Base-by-base conservation (phyloP, 768 basidiomycete species). In the Chiua virens region DNA sequence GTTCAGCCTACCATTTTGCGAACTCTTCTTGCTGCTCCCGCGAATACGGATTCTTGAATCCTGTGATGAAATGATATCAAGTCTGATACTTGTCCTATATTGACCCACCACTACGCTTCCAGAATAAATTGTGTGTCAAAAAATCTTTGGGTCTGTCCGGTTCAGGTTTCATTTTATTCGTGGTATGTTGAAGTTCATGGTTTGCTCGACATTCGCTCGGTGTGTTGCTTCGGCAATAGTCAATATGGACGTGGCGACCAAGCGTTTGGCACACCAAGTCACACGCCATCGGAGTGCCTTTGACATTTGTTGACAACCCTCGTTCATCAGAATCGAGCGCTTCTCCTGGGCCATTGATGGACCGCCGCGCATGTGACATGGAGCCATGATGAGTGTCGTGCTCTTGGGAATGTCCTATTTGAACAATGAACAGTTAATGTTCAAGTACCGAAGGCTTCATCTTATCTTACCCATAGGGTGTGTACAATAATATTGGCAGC, bases 351-450 rank as follows among this genome's bases (percentile, higher is more conserved):
- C 75, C 76, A 41, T 83, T 79, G 9, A 85, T 58, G 1, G 77
- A 63, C 84, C 84, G 85, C 21, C 70, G 70, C 1, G 77, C 78
- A 45, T 68, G 72, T 3, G 80, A 76, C 81, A 84, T 83, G 10
- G 79, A 82, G 14, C 83, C 84, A 50, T 85, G 83, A 21, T 73
- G 67, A 0, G 83, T 85, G 46, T 80, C 79, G 42, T 85, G 84
- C 42, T 82, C 79, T 50, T 75, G 71, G 0, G 78, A 52, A 52
- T 85, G 83, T 0, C 78, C 82, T 84, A 42, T 28, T 54, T 13
- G 13, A 47, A 51, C 22, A 42, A 32, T n/a, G 2, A n/a, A 38
- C 15, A 8, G 25, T 62, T 22, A 50, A 15, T 3, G 20, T 37
- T 25, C 3, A 17, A n/a, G n/a, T n/a, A n/a, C n/a, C 3, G 9